Evolutionary conservation across 106 monocot genomes (phyloP), one percentile per base, ranked within the genome.

Genomic region (Phalaenopsis aphrodite): DNA sequence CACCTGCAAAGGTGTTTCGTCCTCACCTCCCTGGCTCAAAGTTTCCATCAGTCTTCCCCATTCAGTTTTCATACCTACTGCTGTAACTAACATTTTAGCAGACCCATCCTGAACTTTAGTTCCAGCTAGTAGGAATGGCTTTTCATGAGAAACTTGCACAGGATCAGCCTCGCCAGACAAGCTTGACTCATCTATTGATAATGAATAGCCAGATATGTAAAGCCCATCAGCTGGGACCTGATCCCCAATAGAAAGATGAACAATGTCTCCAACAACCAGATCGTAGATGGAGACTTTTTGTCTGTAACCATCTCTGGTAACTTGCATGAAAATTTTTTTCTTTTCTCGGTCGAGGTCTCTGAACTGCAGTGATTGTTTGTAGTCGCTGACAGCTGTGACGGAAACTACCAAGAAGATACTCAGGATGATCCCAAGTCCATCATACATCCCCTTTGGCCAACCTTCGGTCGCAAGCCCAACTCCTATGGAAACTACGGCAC

Each of bases 21-120:
- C 93, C 82, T 96, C 93, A 55, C 93, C 93, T 41, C 85, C 94
- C 65, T 92, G 90, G 78, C 84, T 97, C 77, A 97, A 78, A 61
- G 97, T 92, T 81, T 97, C 97, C 91, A 92, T 97, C 73, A 97
- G 66, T 37, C 86, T 86, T 79, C 97, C 94, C 97, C 97, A 97
- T 76, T 94, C 94, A 71, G 97, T 97, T 73, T 80, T 90, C 94
- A 97, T 97, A 43, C 97, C 97, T 76, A 97, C 97, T 67, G 94
- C 77, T 42, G 94, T 94, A 30, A 94, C 94, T 64, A 97, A 79
- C 94, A 97, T 97, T 81, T 87, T 92, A 4, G 90, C 97, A 42
- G 89, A 92, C 2, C 97, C 97, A 81, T 97, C 97, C 81, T 97
- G 97, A 78, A 97, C 97, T 83, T 90, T 97, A 49, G 97, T 92